Evolutionary conservation across 768 basidiomycete genomes (phyloP).

Genomic region (Tulasnella calospora): DNA sequence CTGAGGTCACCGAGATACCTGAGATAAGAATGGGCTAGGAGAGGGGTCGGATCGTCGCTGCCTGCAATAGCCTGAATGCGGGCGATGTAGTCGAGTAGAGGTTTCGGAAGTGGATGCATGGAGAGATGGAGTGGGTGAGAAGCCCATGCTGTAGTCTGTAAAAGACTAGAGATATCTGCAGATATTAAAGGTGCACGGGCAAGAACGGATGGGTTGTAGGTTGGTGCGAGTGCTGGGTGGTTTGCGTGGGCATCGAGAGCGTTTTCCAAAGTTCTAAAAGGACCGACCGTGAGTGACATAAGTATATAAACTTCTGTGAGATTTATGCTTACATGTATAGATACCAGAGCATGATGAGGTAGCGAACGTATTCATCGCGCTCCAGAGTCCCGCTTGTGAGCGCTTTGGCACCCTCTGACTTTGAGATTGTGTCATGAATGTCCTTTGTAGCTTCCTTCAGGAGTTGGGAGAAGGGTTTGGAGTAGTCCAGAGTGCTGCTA

Average conservation of each 20-base stretch:
- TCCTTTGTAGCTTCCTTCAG: constrained; percentile 40
- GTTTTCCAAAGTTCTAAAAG: constrained; percentile 47
- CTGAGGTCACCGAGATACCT: constrained; percentile 77
- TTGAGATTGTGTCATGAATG: constrained; percentile 56
- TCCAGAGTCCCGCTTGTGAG: constrained; percentile 56
- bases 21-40: constrained; percentile 78
- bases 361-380: constrained; percentile 61
- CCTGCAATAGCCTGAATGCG: constrained; percentile 50
- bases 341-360: constrained; percentile 74
- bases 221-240: constrained; percentile 32
- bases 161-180: constrained; percentile 63
- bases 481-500: constrained; percentile 31
- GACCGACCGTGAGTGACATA: not conserved
- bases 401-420: constrained; percentile 52
- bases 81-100: constrained; percentile 49
- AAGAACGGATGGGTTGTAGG: constrained; percentile 66
- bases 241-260: constrained; percentile 43
- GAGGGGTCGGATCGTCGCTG: constrained; percentile 45
- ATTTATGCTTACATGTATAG: constrained; percentile 59
- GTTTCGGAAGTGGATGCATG: constrained; percentile 44
- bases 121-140: constrained; percentile 49
- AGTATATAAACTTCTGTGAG: not conserved
- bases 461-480: constrained; percentile 38
- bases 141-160: constrained; percentile 50
- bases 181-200: constrained; percentile 55